A percentile compares a stretch with the other conserved stretches of the same genome.
Conservation (phyloP, 495 filamentous ascomycete genomes). For the Tuber borchii region DNA sequence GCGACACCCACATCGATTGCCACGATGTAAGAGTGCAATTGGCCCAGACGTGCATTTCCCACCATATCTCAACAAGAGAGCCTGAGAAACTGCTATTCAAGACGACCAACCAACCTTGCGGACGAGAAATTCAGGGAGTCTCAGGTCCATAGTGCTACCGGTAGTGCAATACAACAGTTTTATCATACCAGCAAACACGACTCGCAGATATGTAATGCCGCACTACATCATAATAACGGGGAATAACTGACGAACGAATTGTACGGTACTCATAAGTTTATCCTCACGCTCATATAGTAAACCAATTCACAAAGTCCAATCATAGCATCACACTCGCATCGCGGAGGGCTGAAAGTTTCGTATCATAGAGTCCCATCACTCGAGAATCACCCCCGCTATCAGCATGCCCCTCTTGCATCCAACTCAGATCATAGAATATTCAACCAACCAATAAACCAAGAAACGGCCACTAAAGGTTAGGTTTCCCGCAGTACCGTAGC, state of each 20-base stretch:
- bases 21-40: not conserved
- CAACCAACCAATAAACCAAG: not conserved
- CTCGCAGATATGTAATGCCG: too few relatives aligned
- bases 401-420: not conserved
- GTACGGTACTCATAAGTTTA: not conserved
- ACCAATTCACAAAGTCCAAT: not conserved
- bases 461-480: conserved; percentile 2
- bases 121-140: not conserved
- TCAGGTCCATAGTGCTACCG: not conserved
- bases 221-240: too few relatives aligned
- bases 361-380: not conserved
- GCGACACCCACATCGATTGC: not conserved
- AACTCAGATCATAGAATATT: not conserved
- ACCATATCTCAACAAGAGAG: not conserved
- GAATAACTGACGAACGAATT: too few relatives aligned
- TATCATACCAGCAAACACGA: too few relatives aligned
- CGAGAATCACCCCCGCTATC: not conserved
- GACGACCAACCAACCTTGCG: not conserved
- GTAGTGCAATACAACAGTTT: not conserved
- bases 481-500: not conserved
- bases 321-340: not conserved
- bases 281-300: not conserved
- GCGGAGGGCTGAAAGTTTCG: not conserved
- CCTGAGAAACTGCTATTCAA: not conserved
- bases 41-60: not conserved